Evolutionary conservation across 2,329 filamentous ascomycete species (phyloP), one percentile per base, ranked within the genome.

Genomic region (Colletotrichum musicola): DNA sequence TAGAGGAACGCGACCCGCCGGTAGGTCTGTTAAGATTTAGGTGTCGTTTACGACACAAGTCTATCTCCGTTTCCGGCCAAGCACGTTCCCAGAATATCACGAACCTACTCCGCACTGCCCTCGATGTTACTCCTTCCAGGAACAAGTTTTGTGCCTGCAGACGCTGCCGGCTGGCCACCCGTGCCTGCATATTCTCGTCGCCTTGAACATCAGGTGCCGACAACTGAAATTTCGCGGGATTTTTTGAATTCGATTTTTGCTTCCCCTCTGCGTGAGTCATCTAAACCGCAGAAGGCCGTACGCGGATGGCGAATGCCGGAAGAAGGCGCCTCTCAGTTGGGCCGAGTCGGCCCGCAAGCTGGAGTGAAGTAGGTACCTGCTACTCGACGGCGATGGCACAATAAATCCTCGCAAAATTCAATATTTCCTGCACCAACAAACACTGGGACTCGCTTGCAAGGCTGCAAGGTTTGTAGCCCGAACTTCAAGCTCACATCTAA

Each of bases 401-500:
- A 42, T 42, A 42, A 14, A 14, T 13, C 14, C 40, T 25, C 12
- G 4, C 9, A 25, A 51, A 13, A n/a, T 25, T 51, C 25, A 20
- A 25, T 51, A 13, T 14, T 25, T 51, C n/a, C 46, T 20, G n/a
- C 46, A 20, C n/a, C n/a, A 49, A 12, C 18, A 20, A 49, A 49
- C 46, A 58, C 38, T 25, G 18, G 47, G 30, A 30, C 18, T 55
- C 27, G 50, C n/a, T 55, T 16, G 50, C 60, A 62, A 47, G 50
- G 50, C 51, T 55, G 50, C 60, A 38, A 53, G 49, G 59, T 54
- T 46, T 22, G 50, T 55, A 38, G 20, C 27, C 56, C 58, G 4
- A 44, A 42, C 22, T 40, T 51, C 49, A 68, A 60, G 64, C 49
- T 66, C 50, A 25, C n/a, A 66, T 66, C 58, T 66, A 62, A 66